Evolutionary conservation across 169 alveolate genomes (phyloP).

Genomic region (Plasmodium inui): DNA sequence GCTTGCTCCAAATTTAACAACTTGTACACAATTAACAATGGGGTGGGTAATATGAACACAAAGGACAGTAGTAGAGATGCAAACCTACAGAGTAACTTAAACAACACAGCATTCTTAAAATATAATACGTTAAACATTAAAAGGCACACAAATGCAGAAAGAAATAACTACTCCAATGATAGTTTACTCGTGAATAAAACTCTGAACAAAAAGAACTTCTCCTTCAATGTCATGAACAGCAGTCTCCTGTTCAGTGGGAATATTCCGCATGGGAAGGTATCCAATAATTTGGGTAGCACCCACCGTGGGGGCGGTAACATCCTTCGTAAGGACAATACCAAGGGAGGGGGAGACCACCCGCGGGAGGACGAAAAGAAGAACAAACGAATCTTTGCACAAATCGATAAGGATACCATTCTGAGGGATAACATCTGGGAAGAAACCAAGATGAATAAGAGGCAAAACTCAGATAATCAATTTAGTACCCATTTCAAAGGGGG

Average conservation of each 20-base stretch:
- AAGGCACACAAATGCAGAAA: slow-evolving; percentile 22
- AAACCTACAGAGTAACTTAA: slow-evolving; percentile 6
- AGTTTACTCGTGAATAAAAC: slow-evolving; percentile 31
- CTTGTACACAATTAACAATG: slow-evolving; percentile 43
- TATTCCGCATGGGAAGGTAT: slow-evolving; percentile 8
- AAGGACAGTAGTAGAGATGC: slow-evolving; percentile 7
- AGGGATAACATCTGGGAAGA: slow-evolving; percentile 24
- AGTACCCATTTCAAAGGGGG: slow-evolving; percentile 25
- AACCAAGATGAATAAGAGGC: slow-evolving; percentile 26
- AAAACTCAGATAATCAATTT: slow-evolving; percentile 12
- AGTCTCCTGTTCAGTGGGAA: slow-evolving; percentile 15
- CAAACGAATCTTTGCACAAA: slow-evolving; percentile 25
- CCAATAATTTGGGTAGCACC: not conserved
- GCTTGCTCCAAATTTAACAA: slow-evolving; percentile 63
- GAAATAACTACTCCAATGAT: slow-evolving; percentile 20
- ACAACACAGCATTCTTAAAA: not conserved
- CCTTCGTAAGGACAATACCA: not conserved
- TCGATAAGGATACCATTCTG: slow-evolving; percentile 44
- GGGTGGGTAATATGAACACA: slow-evolving; percentile 32
- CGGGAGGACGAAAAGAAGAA: slow-evolving; percentile 10
- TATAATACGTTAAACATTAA: not conserved
- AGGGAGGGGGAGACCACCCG: not conserved
- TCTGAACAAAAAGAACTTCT: slow-evolving; percentile 26
- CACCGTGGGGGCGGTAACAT: not conserved
- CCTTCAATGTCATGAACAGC: slow-evolving; percentile 6